Percentiles rank a stretch among this genome's conserved stretches.
Conservation (phyloP, 2,329 filamentous ascomycete species). For the Apiospora malaysiana region DNA sequence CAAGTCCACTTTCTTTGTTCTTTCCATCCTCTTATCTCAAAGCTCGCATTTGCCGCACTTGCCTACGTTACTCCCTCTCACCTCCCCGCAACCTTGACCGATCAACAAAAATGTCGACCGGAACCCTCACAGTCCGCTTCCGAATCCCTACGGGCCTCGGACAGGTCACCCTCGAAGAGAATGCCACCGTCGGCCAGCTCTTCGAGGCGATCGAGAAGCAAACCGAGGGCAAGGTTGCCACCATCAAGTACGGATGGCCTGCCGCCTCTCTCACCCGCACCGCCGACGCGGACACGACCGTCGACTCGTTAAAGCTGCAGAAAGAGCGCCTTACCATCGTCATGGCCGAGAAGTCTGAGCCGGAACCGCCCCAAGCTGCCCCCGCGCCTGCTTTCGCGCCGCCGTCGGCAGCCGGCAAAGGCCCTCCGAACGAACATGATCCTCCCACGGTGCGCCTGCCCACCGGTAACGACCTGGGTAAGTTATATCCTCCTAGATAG, state of each 20-base stretch:
- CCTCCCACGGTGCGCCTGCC: conserved; percentile 26
- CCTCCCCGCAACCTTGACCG: neutral
- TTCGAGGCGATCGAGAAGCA: conserved; percentile 65
- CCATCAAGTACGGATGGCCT: conserved; percentile 86
- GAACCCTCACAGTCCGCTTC: conserved; percentile 73
- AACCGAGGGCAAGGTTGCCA: conserved; percentile 69
- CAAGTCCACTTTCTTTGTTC: neutral
- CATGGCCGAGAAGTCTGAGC: conserved; percentile 42
- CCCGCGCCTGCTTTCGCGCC: conserved; percentile 22
- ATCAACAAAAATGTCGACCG: neutral
- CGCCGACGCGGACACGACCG: conserved; percentile 43
- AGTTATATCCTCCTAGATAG: neutral
- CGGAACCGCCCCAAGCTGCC: conserved; percentile 17
- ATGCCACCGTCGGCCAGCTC: conserved; percentile 69
- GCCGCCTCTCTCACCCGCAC: conserved; percentile 69
- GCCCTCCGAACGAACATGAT: conserved; percentile 15
- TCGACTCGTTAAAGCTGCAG: conserved; percentile 55
- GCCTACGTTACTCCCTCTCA: no score
- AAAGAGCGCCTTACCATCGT: conserved; percentile 59
- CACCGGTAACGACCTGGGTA: conserved; percentile 23
- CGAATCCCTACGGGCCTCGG: conserved; percentile 76
- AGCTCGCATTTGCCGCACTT: neutral
- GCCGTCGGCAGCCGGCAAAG: conserved; percentile 10
- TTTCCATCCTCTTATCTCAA: neutral
- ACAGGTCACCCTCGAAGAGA: conserved; percentile 70